phyloP scores from a whole-genome alignment of 2,329 filamentous ascomycete species.

The Colletotrichum graminicola region DNA sequence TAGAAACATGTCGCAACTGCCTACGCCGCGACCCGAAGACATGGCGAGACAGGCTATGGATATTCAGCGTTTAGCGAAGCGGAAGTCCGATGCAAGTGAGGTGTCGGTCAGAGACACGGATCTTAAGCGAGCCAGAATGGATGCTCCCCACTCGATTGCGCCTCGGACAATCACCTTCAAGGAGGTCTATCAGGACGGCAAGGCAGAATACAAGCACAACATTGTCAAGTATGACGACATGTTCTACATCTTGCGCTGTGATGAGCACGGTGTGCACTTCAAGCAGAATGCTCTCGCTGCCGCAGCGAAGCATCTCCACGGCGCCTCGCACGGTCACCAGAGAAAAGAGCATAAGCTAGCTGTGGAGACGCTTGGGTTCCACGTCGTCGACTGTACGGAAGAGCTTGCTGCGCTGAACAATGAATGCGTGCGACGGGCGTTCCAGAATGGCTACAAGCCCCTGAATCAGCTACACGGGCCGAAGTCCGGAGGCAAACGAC shows the following conservation, averaged over 20 bases:
- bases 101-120: slow-evolving; percentile 7
- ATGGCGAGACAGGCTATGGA: slow-evolving; percentile 13
- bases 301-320: slow-evolving; percentile 43
- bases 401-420: slow-evolving; percentile 41
- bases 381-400: slow-evolving; percentile 41
- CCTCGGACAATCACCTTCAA: slow-evolving; percentile 42
- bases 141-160: slow-evolving; percentile 11
- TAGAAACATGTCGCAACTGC: slow-evolving; percentile 7
- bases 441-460: slow-evolving; percentile 41
- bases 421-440: slow-evolving; percentile 33
- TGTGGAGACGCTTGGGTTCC: slow-evolving; percentile 39
- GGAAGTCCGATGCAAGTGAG: slow-evolving; percentile 25
- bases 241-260: slow-evolving; percentile 44
- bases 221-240: slow-evolving; percentile 41
- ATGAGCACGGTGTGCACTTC: slow-evolving; percentile 44
- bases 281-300: slow-evolving; percentile 37
- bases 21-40: slow-evolving; percentile 14
- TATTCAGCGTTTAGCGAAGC: slow-evolving; percentile 18
- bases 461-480: slow-evolving; percentile 38
- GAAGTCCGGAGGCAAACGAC: slow-evolving; percentile 37
- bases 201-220: slow-evolving; percentile 42
- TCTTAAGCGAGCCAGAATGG: slow-evolving; percentile 19
- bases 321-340: slow-evolving; percentile 35
- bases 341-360: slow-evolving; percentile 33
- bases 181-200: slow-evolving; percentile 44